Base-by-base conservation (phyloP, 768 basidiomycete species). In the Hericium alpestre region DNA sequence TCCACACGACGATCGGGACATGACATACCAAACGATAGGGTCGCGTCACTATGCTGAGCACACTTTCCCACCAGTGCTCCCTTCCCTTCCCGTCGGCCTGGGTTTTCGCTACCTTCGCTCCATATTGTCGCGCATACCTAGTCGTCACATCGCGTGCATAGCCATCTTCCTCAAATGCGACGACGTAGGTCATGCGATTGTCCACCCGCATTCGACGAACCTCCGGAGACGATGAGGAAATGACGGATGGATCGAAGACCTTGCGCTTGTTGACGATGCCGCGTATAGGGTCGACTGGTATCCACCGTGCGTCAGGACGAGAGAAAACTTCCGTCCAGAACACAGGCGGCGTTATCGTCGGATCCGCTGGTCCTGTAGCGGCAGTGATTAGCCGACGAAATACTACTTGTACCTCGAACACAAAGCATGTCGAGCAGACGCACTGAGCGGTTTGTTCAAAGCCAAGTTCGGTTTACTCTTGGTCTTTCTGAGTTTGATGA, bases 321-420 rank as follows among this genome's bases (percentile, higher is more conserved):
- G 92, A 94, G 72, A 93, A 99, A 0, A 96, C 90, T 70, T 99
- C 96, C 0, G 89, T 90, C 96, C 96, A 99, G 69, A 93, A 91
- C 3, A 93, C 86, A 1, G 95, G 94, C 3, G 92, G 85, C 10
- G 83, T 83, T 54, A 61, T 76, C 39, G 71, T 73, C 53, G 85
- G 86, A 69, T 88, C 80, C 51, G 76, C 72, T 6, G 71, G 65
- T 48, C n/a, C 63, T 64, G 20, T 13, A n/a, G 43, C 16, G 52
- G 20, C n/a, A 18, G 9, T 38, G 12, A 4, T 39, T 3, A 53
- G 32, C 9, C 8, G 32, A 6, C 6, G 32, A 8, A 10, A 32
- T 32, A 6, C 32, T 32, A 32, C 8, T 32, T 32, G 32, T 10
- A 32, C 9, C 32, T 32, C 32, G 9, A 32, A 8, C 32, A 32